phyloP scores from a whole-genome alignment of 306 rosid species.

The Dalbergia oliveri region DNA sequence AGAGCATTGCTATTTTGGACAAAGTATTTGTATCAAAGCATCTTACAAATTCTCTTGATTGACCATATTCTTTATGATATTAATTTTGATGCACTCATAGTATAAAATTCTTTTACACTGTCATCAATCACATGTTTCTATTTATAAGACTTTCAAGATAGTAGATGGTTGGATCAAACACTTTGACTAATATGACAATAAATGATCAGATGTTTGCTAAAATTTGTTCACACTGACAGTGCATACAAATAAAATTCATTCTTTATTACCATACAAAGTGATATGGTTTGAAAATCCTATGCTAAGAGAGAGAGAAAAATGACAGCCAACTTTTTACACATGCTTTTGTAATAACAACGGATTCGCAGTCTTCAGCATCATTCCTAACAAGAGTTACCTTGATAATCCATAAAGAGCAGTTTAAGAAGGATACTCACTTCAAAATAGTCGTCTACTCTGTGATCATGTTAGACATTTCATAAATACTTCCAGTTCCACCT shows the following conservation, averaged over 20 bases:
- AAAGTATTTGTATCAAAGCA: not conserved
- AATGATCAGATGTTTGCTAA: too few relatives aligned
- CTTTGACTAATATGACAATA: too few relatives aligned
- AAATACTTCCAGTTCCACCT: too few relatives aligned
- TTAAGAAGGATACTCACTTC: not conserved
- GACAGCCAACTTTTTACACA: not conserved
- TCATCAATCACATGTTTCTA: too few relatives aligned
- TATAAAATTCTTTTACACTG: too few relatives aligned
- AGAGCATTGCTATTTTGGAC: not conserved
- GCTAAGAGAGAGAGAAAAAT: not conserved
- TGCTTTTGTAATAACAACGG: not conserved
- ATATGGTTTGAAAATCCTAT: not conserved
- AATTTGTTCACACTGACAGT: too few relatives aligned
- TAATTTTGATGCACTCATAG: too few relatives aligned
- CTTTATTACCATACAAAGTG: not conserved
- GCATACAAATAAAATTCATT: too few relatives aligned
- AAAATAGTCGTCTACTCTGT: too few relatives aligned
- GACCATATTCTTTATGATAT: not conserved
- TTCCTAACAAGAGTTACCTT: conserved; percentile 1
- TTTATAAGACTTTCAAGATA: too few relatives aligned
- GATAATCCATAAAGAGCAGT: not conserved
- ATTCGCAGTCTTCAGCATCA: not conserved
- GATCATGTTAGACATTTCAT: too few relatives aligned
- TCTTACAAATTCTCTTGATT: not conserved
- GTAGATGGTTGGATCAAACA: too few relatives aligned